These are phyloP conservation scores for Coemansia furcata DNA, from an alignment of 192 early-diverging fungal genomes.

Conservation along the genomic window DNA sequence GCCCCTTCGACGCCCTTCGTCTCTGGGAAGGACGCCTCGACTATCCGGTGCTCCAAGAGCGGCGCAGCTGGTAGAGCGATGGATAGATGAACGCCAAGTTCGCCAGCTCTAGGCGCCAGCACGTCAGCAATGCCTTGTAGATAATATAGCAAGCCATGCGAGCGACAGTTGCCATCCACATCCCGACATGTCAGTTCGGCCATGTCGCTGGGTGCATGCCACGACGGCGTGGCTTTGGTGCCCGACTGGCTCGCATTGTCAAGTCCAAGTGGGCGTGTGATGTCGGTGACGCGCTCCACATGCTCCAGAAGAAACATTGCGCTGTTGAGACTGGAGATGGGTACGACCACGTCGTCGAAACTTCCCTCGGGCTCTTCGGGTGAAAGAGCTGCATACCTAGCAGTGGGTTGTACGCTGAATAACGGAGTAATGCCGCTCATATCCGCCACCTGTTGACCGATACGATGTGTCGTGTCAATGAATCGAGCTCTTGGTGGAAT, in stretches of 20 bases:
- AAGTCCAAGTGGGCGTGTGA: slow-evolving; percentile 7
- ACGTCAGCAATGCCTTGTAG: slow-evolving; percentile 41
- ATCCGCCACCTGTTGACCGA: background rate
- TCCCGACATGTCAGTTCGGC: background rate
- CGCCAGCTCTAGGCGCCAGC: slow-evolving; percentile 31
- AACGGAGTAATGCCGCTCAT: background rate
- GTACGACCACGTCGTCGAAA: slow-evolving; percentile 23
- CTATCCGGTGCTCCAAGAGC: slow-evolving; percentile 2
- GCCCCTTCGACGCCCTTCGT: background rate
- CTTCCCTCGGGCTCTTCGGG: slow-evolving; percentile 16
- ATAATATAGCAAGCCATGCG: slow-evolving; percentile 10
- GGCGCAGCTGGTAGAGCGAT: slow-evolving; percentile 24
- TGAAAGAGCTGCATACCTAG: background rate
- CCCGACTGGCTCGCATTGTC: background rate
- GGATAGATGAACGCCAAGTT: slow-evolving; percentile 16
- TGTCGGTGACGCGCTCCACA: slow-evolving; percentile 21
- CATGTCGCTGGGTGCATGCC: slow-evolving; percentile 15
- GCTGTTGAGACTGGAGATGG: slow-evolving; percentile 22
- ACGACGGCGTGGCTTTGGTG: slow-evolving; percentile 4
- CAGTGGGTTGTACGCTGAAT: background rate
- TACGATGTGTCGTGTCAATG: background rate
- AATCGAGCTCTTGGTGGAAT: background rate
- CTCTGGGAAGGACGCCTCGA: slow-evolving; percentile 4
- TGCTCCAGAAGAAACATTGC: slow-evolving; percentile 26
- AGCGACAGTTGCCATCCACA: background rate